These are phyloP conservation scores for Colletotrichum ledebouriae DNA, from an alignment of 2,329 filamentous ascomycete genomes.

Conservation along the genomic window DNA sequence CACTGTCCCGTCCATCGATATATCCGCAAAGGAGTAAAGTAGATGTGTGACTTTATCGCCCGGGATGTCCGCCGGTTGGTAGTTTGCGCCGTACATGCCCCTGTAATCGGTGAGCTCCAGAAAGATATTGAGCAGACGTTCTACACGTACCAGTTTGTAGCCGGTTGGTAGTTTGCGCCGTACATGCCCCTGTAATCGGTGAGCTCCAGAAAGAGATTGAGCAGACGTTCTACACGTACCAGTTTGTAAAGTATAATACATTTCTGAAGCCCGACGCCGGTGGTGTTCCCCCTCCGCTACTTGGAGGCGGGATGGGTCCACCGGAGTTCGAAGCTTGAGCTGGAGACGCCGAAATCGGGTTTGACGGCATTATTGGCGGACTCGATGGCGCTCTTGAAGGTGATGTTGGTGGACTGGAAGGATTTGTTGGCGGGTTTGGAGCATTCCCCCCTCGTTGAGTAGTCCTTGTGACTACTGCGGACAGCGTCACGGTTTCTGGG, in stretches of 20 bases:
- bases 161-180: constrained; percentile 68
- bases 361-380: not conserved
- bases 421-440: constrained; percentile 8
- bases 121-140: not conserved
- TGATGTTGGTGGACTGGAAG: not conserved
- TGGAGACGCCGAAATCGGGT: not conserved
- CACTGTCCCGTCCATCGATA: constrained; percentile 61
- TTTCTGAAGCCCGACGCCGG: constrained; percentile 49
- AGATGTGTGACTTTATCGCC: constrained; percentile 79
- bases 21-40: constrained; percentile 70
- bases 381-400: constrained; percentile 2
- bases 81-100: constrained; percentile 60
- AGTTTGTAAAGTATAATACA: constrained; percentile 68
- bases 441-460: constrained; percentile 4
- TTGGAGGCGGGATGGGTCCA: not conserved
- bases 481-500: constrained; percentile 1
- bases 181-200: constrained; percentile 54
- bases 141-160: constrained; percentile 66
- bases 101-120: constrained; percentile 45
- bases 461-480: constrained; percentile 12
- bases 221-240: constrained; percentile 52
- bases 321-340: not conserved
- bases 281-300: not conserved
- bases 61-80: constrained; percentile 76
- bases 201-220: constrained; percentile 1